Conservation (phyloP, 306 rosid species). For the Medicago lupulina region DNA sequence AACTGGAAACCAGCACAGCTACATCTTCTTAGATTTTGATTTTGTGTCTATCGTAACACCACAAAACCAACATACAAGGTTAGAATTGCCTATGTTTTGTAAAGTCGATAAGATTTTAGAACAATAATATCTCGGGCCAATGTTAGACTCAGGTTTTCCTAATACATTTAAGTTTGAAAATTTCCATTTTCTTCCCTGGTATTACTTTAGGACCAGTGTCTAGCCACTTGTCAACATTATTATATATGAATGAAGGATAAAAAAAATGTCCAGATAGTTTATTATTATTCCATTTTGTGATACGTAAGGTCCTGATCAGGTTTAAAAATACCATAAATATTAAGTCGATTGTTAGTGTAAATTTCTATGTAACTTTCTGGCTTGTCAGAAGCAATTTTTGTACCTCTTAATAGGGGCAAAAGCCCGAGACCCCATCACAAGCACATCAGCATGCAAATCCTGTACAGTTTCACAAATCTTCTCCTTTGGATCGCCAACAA, state of each 20-base stretch:
- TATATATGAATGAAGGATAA: not conserved
- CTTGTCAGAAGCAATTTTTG: not conserved
- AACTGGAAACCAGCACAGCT: no score
- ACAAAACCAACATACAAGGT: no score
- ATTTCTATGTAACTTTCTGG: not conserved
- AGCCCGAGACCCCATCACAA: conserved; percentile 86
- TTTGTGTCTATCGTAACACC: no score
- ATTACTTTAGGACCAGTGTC: no score
- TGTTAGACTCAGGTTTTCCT: not conserved
- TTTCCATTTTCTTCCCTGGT: not conserved
- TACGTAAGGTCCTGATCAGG: not conserved
- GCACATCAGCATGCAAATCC: conserved; percentile 76
- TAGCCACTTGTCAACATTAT: not conserved
- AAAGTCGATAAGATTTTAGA: not conserved
- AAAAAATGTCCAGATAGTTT: not conserved
- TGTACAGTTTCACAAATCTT: conserved; percentile 81
- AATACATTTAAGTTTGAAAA: no score
- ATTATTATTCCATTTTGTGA: not conserved
- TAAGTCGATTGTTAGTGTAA: not conserved
- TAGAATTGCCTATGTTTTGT: no score
- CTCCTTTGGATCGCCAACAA: conserved; percentile 90
- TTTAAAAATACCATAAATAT: not conserved
- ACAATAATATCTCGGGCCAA: not conserved
- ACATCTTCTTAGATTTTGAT: no score
- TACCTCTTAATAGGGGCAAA: conserved; percentile 88